These are phyloP conservation scores for Hymenoscyphus linearis DNA, from an alignment of 2,329 filamentous ascomycete species.

Conservation along the genomic window DNA sequence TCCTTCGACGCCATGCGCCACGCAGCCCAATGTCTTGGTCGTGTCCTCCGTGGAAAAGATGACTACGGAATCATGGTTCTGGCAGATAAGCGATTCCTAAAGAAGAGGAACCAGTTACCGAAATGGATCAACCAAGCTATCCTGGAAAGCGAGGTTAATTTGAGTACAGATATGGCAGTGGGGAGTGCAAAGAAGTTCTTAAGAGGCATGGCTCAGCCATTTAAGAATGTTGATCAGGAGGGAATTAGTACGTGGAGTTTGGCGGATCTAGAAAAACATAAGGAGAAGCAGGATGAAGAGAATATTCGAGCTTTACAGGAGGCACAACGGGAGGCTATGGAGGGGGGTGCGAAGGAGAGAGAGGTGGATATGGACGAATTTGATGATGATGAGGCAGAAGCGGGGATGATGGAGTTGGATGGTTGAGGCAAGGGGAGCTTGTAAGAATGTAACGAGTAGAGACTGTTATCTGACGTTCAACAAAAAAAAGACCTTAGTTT, in stretches of 20 bases:
- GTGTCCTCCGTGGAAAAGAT: constrained; percentile 91
- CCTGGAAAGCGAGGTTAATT: constrained; percentile 76
- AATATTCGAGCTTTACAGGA: constrained; percentile 57
- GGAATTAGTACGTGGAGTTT: constrained; percentile 90
- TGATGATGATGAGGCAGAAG: constrained; percentile 39
- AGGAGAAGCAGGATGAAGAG: constrained; percentile 68
- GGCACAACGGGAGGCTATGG: constrained; percentile 28
- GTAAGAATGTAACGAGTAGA: neutral
- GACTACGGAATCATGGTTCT: constrained; percentile 99
- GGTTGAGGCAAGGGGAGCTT: neutral
- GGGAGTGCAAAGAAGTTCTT: constrained; percentile 85
- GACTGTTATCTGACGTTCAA: too few relatives aligned
- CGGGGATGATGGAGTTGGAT: constrained; percentile 44
- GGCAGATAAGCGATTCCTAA: constrained; percentile 87
- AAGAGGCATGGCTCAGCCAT: constrained; percentile 86
- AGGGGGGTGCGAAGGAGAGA: constrained; percentile 8
- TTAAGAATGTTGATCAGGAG: constrained; percentile 76
- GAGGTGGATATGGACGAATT: constrained; percentile 24
- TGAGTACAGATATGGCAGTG: constrained; percentile 94
- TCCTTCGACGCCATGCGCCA: constrained; percentile 99
- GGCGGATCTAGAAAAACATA: constrained; percentile 70
- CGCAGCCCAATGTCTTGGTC: constrained; percentile 90
- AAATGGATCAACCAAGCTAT: constrained; percentile 95
- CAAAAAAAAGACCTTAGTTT: too few relatives aligned
- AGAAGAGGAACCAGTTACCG: constrained; percentile 83